These are phyloP conservation scores for Rhizoclosmatium sp. DNA, from an alignment of 192 early-diverging fungal species.

Conservation along the genomic window DNA sequence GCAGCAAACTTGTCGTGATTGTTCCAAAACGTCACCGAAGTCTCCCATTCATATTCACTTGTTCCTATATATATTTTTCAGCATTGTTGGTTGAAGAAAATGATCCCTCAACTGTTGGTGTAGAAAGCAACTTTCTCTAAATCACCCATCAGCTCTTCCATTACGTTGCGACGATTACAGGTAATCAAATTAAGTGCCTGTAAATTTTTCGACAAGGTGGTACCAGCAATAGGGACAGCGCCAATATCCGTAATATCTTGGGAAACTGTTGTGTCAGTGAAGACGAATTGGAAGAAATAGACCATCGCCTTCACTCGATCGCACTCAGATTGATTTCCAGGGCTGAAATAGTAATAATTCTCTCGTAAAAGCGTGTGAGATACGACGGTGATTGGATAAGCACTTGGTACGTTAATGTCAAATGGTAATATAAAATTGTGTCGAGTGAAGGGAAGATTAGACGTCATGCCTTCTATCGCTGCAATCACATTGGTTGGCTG, in stretches of 20 bases:
- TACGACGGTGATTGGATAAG: conserved; percentile 16
- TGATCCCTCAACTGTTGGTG: not conserved
- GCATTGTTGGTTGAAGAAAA: not conserved
- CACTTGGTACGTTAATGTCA: not conserved
- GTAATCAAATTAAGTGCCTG: not conserved
- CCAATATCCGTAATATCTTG: not conserved
- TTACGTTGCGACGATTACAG: not conserved
- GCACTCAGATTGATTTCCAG: not conserved
- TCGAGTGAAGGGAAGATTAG: not conserved
- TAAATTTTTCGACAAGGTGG: not conserved
- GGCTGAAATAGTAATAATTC: conserved; percentile 15
- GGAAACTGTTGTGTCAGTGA: not conserved
- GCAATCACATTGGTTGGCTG: not conserved
- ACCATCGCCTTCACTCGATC: conserved; percentile 1
- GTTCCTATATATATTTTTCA: not conserved
- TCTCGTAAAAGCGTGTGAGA: conserved; percentile 3
- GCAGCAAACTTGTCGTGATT: not conserved
- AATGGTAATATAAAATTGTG: not conserved
- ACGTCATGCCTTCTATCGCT: not conserved
- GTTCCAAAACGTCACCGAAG: conserved; percentile 1
- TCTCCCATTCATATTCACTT: not conserved
- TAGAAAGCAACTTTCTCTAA: conserved; percentile 3
- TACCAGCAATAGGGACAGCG: not conserved
- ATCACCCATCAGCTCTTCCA: not conserved
- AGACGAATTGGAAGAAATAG: not conserved